Evolutionary conservation across 2,329 filamentous ascomycete species (phyloP), one percentile per base, ranked within the genome.

Genomic region (Trichoderma sp.): DNA sequence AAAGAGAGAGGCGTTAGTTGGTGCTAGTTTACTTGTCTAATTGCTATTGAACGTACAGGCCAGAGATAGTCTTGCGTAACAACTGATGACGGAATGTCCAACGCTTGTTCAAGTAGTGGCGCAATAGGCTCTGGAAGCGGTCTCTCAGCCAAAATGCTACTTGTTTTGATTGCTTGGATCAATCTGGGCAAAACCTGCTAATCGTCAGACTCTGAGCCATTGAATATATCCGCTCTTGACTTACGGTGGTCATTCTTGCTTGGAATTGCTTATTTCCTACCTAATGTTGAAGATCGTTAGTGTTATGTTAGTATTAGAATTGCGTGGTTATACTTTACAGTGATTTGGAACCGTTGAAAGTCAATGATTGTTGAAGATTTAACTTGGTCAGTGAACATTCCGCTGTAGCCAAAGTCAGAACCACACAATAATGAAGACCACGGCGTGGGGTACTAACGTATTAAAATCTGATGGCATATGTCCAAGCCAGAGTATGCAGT

Each of bases 401-500:
- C 64, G 27, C 64, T 60, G 8, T 14, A 19, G 24, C 49, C 10
- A 21, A 21, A 53, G 24, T 62, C 7, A 24, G 13, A 4, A 29
- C 7, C 2, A 3, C 4, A 14, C 1, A n/a, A 3, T 13, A 33
- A 35, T 16, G 14, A 24, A 3, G 29, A 3, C 1, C 2, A 16
- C 16, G 6, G 11, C 21, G 5, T 27, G 8, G 21, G n/a, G 19
- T 11, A 64, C 61, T 29, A 1, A 64, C 61, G 61, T 64, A 1
- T 64, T 64, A 29, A 64, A 64, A 37, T 64, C 61, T 0, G 61
- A 37, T 3, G 61, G 61, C 49, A 64, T 40, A n/a, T 66, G 69
- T 2, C 71, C 72, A 33, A 72, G 57, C 71, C 71, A 69, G 10
- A 73, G 68, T 8, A 73, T 57, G 35, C 63, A 70, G 56, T 73